Base-by-base conservation (phyloP, 768 basidiomycete genomes). In the Xerocomellus chrysenteron region DNA sequence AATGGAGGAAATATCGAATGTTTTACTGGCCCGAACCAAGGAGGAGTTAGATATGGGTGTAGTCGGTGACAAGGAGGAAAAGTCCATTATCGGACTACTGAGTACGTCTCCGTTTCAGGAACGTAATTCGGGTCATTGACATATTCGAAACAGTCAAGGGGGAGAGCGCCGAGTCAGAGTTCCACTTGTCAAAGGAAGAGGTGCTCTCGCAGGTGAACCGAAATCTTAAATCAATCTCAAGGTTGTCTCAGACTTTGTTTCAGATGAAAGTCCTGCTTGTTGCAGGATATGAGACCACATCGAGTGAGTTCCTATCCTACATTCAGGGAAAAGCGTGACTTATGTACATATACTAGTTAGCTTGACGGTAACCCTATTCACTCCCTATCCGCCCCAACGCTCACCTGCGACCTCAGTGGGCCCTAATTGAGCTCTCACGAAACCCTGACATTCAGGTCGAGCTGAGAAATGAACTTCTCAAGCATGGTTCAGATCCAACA, bases 371-470 rank as follows among this genome's bases (percentile, higher is more conserved):
- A 54, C 21, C 2, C 5, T 30, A 36, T 39, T 19, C n/a, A 9
- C 9, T 17, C 2, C 2, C 16, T 32, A 3, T 1, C 24, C 14
- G 4, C 13, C 8, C 40, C 10, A 2, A 12, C 2, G 5, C 54
- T 57, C 19, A 55, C 16, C 13, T 19, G 4, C 3, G 3, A 19
- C 36, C 37, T 2, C 35, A 81, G 80, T 86, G 84, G 83, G 80
- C 82, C 3, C 72, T 87, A 0, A 78, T 85, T 16, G 84, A 85
- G 58, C 76, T 86, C 2, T 75, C 74, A 2, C 74, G 72, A 28
- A 64, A 80, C 48, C 75, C 70, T 0, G 74, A 80, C 16, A 69
- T 73, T 4, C 84, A 86, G 64, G 62, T 72, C 7, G 78, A 71
- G 46, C 68, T 86, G 9, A 78, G 84, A 35, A 73, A 78, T 1